These are phyloP conservation scores for Aquilaria agallochum DNA, from an alignment of 441 rosid species.

Conservation along the genomic window DNA sequence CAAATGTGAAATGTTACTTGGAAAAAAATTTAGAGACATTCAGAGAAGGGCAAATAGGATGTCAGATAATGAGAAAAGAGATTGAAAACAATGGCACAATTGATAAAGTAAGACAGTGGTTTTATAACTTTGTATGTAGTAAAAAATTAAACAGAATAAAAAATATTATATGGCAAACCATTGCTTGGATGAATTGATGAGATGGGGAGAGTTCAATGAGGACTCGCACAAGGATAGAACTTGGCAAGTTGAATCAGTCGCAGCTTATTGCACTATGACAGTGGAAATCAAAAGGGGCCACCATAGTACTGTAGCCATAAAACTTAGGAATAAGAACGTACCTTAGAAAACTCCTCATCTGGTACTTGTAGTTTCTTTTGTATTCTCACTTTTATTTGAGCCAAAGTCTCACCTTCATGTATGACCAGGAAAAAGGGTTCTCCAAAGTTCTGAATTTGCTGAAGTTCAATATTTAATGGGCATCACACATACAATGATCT, in stretches of 20 bases:
- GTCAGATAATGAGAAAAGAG: not conserved
- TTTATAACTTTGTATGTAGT: too few relatives aligned
- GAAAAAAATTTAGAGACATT: not conserved
- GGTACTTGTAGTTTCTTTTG: conserved; percentile 50
- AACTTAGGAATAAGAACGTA: conserved; percentile 6
- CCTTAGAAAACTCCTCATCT: conserved; percentile 50
- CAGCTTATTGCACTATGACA: too few relatives aligned
- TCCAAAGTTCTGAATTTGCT: conserved; percentile 48
- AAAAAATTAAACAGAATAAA: too few relatives aligned
- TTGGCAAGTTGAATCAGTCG: not conserved
- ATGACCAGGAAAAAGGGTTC: conserved; percentile 48
- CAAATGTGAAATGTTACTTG: not conserved
- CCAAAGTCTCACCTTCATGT: conserved; percentile 44
- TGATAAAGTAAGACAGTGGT: too few relatives aligned
- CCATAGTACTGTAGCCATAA: not conserved
- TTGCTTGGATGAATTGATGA: not conserved
- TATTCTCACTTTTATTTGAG: conserved; percentile 37
- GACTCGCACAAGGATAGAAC: not conserved
- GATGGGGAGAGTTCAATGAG: not conserved
- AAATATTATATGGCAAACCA: too few relatives aligned
- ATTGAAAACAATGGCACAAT: not conserved
- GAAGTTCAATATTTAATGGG: conserved; percentile 1
- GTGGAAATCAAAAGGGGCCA: too few relatives aligned
- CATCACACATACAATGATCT: too few relatives aligned
- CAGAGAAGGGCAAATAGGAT: not conserved